These are phyloP conservation scores for Neodidymelliopsis sp. DNA, from an alignment of 2,329 filamentous ascomycete species.

Conservation along the genomic window DNA sequence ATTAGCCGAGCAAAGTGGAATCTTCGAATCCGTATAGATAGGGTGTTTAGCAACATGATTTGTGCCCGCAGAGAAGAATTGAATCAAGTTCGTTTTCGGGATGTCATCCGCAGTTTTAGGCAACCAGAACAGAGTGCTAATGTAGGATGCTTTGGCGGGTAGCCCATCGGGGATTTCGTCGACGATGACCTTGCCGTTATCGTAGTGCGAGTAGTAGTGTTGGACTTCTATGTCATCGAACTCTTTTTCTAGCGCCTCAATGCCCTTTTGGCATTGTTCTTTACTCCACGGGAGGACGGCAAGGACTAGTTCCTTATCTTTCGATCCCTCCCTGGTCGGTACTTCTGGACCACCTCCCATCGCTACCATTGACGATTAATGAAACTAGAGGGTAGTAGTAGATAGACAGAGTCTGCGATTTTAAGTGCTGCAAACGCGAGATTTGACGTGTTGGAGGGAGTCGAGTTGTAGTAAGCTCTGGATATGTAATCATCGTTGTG, in stretches of 20 bases:
- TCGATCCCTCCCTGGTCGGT: slow-evolving; percentile 36
- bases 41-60: slow-evolving; percentile 63
- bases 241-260: slow-evolving; percentile 37
- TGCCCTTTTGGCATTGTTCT: slow-evolving; percentile 25
- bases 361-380: slow-evolving; percentile 32
- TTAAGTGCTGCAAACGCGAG: background rate
- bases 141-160: slow-evolving; percentile 52
- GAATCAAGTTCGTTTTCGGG: slow-evolving; percentile 59
- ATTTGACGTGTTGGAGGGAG: no score
- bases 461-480: background rate
- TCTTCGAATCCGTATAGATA: slow-evolving; percentile 60
- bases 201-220: slow-evolving; percentile 35
- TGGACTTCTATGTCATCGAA: slow-evolving; percentile 43
- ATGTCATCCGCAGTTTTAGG: slow-evolving; percentile 48
- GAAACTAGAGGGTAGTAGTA: no score
- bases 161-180: slow-evolving; percentile 52
- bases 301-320: slow-evolving; percentile 48
- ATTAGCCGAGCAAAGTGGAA: slow-evolving; percentile 63
- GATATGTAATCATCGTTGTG: background rate
- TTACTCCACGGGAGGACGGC: slow-evolving; percentile 52
- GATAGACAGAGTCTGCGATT: background rate
- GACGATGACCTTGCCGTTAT: slow-evolving; percentile 48
- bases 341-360: slow-evolving; percentile 56
- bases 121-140: slow-evolving; percentile 58
- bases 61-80: slow-evolving; percentile 65